Evolutionary conservation across 352 stramenopile species (phyloP), one percentile per base, ranked within the genome.

Genomic region (Phytopythium helicoides): DNA sequence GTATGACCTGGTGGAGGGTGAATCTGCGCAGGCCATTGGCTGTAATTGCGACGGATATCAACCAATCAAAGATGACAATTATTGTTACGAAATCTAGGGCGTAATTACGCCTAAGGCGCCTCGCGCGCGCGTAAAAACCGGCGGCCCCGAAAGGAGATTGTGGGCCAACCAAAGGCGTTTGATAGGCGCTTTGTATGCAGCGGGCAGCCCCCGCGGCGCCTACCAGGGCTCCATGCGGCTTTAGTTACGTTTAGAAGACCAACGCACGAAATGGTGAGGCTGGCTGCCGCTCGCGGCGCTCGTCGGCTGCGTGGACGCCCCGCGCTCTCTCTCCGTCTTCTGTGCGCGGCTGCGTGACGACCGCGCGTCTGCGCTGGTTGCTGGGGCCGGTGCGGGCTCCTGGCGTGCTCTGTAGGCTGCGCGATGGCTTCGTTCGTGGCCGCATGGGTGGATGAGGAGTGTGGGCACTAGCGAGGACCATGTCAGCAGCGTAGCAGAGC

Each of bases 241-340:
- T 86, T 87, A 91, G 69, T 91, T 87, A 84, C 85, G 77, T 91
- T 91, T 91, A 91, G 77, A 89, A 91, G 78, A 87, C 81, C 81
- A 86, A 83, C 76, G 63, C 66, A 76, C 66, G 87, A 89, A 89
- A 91, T 91, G 81, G 81, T 91, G 76, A 62, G 65, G 37, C 40
- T 44, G 48, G 64, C 44, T 44, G 35, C 53, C 14, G 21, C 38
- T 56, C 15, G 25, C n/a, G 19, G n/a, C 12, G 50, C 50, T 47
- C 35, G 21, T n/a, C 36, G 48, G 37, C 3, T 11, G 36, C 19
- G 47, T 19, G n/a, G n/a, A 8, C 23, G 42, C 7, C 42, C 23
- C 42, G 14, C 16, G 44, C 10, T 38, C 16, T 18, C 44, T n/a
- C 28, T 33, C 28, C 28, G 28, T 9, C 9, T 5, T 33, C 5